Evolutionary conservation across 495 filamentous ascomycete genomes (phyloP), one percentile per base, ranked within the genome.

Genomic region (Xylaria curta): DNA sequence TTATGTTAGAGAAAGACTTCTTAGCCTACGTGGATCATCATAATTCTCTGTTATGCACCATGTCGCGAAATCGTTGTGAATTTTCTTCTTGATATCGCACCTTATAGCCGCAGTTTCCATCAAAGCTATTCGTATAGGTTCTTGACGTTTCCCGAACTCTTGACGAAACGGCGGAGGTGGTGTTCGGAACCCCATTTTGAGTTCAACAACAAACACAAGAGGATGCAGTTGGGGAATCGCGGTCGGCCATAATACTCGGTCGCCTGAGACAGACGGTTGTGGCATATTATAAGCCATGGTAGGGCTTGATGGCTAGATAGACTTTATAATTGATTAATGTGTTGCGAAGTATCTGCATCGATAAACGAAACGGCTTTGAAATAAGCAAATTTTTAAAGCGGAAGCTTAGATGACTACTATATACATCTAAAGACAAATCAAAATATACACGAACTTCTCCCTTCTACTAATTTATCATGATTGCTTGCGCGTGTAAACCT

Each of bases 1-100:
- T 42, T 26, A 54, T 54, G 10, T 54, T 31, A 31, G 53, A 31
- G 19, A 13, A 17, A 56, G 12, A 17, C 5, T 17, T 17, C 5
- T 17, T 17, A 56, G 3, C 62, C 7, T 26, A 47, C 62, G 7
- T 15, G 24, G 9, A 8, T 63, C 38, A 24, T 44, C 36, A 46
- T 10, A 10, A 44, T 28, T 63, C n/a, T 63, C 60, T 9, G 60
- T 63, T 1, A 63, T 63, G 15, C 60, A 46, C 60, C 60, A 63
- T 38, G 60, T 42, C 21, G 38, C 17, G 24, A 63, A 63, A 24
- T 63, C 21, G 12, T 44, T 63, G 0, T 40, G 0, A 17, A 12
- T 8, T 9, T 40, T 26, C 19, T 19, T 63, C 13, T 24, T 63
- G 17, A 26, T 26, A 4, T 4, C 28, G 28, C 36, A 44, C 12